Base-by-base conservation (phyloP, 805 yeast genomes). In the Spathaspora arborariae region DNA sequence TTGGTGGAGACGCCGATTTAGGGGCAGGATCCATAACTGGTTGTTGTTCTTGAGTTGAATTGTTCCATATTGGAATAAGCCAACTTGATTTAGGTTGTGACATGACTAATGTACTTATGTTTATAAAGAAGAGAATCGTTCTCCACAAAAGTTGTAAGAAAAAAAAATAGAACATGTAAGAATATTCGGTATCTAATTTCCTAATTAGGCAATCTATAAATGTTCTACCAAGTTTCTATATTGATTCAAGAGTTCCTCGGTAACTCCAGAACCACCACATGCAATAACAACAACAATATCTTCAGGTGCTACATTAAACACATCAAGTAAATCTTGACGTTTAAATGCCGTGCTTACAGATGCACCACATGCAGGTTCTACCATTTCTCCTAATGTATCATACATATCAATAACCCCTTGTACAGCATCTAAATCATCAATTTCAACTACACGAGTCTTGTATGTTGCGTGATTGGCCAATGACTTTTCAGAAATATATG, bases 361-460 rank as follows among this genome's bases (percentile, higher is more conserved):
- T 10, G 67, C 70, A 3, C 69, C 69, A 57, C 70, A 65, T 7
- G 71, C 68, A 2, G 68, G 68, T 46, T 65, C 70, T 6, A 62
- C 62, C 3, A 56, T 20, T n/a, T 41, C 48, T 1, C 53, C 56
- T 33, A 57, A 55, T 1, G 21, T 42, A 45, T 65, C 68, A 42
- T 57, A 58, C 42, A 51, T 57, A 22, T 54, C 56, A 6, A 65
- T 24, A 6, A 54, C 40, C 1, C 60, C 67, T 20, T 41, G 45
- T 11, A 53, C 55, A 2, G 68, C 60, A 24, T 63, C 68, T 9
- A 44, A 18, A 42, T 65, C 71, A 24, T 62, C 62, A 24, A 63
- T 50, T 8, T 47, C 37, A 11, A 33, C 52, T 5, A 57, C 50
- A 11, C 21, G 13, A 16, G 65, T 61, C 9, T 45, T 48, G 21